These are phyloP conservation scores for Cystobasidium ongulense DNA, from an alignment of 768 basidiomycete species.

Conservation along the genomic window DNA sequence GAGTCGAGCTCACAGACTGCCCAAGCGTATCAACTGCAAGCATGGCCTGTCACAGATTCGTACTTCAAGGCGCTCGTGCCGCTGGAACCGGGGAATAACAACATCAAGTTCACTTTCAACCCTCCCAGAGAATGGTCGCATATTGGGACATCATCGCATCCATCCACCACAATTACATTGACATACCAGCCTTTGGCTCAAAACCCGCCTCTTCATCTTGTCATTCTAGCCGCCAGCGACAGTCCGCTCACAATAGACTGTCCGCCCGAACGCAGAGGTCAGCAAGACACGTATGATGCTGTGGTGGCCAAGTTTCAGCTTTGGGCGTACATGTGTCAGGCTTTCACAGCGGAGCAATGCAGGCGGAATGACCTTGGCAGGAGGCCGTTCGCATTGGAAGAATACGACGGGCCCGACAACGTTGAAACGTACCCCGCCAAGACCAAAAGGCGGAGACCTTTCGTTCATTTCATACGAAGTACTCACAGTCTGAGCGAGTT, in stretches of 20 bases:
- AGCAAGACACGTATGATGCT: conserved; percentile 13
- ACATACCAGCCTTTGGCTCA: conserved; percentile 8
- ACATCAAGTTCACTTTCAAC: conserved; percentile 2
- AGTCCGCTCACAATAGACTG: conserved; percentile 28
- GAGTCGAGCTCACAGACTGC: neutral
- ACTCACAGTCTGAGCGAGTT: conserved; percentile 30
- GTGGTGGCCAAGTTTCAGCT: conserved; percentile 28
- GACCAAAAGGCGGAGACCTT: conserved; percentile 21
- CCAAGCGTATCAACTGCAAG: neutral
- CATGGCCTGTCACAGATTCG: conserved; percentile 21
- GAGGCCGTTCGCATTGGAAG: conserved; percentile 22
- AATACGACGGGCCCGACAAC: conserved; percentile 18
- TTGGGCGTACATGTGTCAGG: conserved; percentile 32
- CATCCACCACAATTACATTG: neutral
- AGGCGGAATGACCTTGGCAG: conserved; percentile 17
- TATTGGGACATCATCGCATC: neutral
- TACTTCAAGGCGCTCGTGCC: conserved; percentile 30
- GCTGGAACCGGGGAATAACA: conserved; percentile 6
- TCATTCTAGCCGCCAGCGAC: conserved; percentile 25
- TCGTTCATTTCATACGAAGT: conserved; percentile 18
- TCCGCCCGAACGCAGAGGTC: conserved; percentile 19
- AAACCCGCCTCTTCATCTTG: conserved; percentile 26
- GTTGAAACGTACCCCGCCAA: conserved; percentile 1
- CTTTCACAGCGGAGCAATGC: conserved; percentile 25
- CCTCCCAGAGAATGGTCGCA: neutral